These are phyloP conservation scores for Huntiella bhutanensis DNA, from an alignment of 2,329 filamentous ascomycete genomes.

Conservation along the genomic window DNA sequence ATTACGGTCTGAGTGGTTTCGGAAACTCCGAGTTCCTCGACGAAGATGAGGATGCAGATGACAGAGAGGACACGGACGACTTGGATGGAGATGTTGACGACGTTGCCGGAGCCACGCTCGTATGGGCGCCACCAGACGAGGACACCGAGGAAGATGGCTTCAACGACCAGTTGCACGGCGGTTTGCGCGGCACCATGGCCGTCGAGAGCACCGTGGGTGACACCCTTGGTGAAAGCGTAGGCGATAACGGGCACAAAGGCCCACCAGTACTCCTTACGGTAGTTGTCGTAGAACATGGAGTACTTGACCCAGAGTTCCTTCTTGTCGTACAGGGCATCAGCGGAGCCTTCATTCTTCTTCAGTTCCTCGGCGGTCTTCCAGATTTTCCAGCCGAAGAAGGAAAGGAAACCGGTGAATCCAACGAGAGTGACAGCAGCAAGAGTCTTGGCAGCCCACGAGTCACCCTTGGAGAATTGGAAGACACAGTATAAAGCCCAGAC, in stretches of 20 bases:
- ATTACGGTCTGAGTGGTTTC: slow-evolving; percentile 90
- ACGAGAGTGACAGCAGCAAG: slow-evolving; percentile 67
- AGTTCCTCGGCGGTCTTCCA: slow-evolving; percentile 55
- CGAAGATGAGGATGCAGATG: slow-evolving; percentile 76
- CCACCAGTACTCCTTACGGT: slow-evolving; percentile 94
- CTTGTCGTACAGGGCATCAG: slow-evolving; percentile 60
- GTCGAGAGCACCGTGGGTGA: slow-evolving; percentile 65
- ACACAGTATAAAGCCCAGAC: slow-evolving; percentile 93
- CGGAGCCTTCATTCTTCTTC: slow-evolving; percentile 57
- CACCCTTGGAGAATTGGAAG: slow-evolving; percentile 82
- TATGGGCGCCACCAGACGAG: slow-evolving; percentile 76
- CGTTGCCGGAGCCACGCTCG: slow-evolving; percentile 68
- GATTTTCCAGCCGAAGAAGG: slow-evolving; percentile 71
- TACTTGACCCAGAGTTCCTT: slow-evolving; percentile 89
- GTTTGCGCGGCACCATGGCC: slow-evolving; percentile 72
- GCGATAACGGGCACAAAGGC: slow-evolving; percentile 75
- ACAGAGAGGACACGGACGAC: slow-evolving; percentile 77
- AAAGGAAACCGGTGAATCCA: slow-evolving; percentile 64
- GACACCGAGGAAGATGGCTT: slow-evolving; percentile 58
- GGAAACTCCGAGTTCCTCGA: slow-evolving; percentile 74
- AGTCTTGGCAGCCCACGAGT: slow-evolving; percentile 80
- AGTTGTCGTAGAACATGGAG: slow-evolving; percentile 90
- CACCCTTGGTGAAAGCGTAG: slow-evolving; percentile 82
- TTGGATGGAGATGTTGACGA: slow-evolving; percentile 88
- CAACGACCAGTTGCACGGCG: slow-evolving; percentile 60